Evolutionary conservation across 306 rosid species (phyloP), one percentile per base, ranked within the genome.

Genomic region (Prunus mume): DNA sequence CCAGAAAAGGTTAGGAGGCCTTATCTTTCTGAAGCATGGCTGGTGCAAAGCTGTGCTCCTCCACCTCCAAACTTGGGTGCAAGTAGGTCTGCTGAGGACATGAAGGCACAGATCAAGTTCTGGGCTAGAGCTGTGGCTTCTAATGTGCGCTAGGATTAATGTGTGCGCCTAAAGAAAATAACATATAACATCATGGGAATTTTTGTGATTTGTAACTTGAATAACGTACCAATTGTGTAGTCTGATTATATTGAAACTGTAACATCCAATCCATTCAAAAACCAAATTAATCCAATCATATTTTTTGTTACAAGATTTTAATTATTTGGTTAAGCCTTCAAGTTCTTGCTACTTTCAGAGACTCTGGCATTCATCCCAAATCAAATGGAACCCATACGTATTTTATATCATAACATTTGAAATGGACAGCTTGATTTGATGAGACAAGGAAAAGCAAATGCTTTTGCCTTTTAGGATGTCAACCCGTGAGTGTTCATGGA

Each of bases 81-180:
- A 52, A 70, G 73, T 14, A 78, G 72, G n/a, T 90, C 96, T 72
- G 28, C 89, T 17, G 77, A 83, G 73, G 89, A 92, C 76, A 82
- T 89, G 87, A 92, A 95, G 83, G 84, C 87, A 72, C 90, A 89
- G 28, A 90, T 95, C 86, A 95, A 85, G 86, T 90, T 88, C 77
- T 95, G 98, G 98, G 98, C 97, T 61, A 88, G 90, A 87, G 65
- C 92, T 80, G 97, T 95, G 71, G 98, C 97, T 22, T 86, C 96
- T 28, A 89, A 92, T 61, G 88, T 91, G 32, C 88, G 83, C 76
- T 80, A 84, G 49, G 86, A 89, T 38, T 38, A 38, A 38, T 38
- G 43, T 38, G 43, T 38, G 9, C 7, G 9, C 9, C 43, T 7
- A 38, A 38, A 38, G 43, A 38, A 38, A 38, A 38, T 38, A 38